Evolutionary conservation across 2,329 filamentous ascomycete species (phyloP).

Genomic region (Colletotrichum cuscutae): DNA sequence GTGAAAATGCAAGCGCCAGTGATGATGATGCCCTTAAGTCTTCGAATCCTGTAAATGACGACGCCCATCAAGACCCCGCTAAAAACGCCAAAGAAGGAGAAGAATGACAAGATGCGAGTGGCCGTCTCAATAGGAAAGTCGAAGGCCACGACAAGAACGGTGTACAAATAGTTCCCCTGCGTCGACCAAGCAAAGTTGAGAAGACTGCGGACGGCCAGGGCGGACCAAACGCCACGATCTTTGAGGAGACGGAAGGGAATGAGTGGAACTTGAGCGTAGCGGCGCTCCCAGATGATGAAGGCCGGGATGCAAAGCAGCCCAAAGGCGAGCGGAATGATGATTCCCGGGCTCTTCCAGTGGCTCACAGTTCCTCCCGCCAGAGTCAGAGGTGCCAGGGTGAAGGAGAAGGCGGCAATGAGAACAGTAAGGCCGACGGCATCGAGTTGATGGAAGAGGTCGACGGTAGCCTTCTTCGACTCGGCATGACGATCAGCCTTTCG

Average conservation of each 20-base stretch:
- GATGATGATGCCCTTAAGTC: conserved; percentile 68
- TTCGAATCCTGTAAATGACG: conserved; percentile 61
- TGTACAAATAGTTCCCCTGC: conserved; percentile 70
- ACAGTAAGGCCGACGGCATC: conserved; percentile 61
- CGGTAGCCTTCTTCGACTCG: conserved; percentile 43
- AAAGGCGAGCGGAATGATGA: conserved; percentile 61
- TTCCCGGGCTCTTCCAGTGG: conserved; percentile 61
- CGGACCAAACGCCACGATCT: conserved; percentile 70
- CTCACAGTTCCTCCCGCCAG: conserved; percentile 60
- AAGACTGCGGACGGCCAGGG: conserved; percentile 62
- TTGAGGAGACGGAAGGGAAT: conserved; percentile 67
- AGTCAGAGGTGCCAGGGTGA: conserved; percentile 63
- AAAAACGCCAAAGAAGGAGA: conserved; percentile 63
- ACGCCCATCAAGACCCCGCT: conserved; percentile 62
- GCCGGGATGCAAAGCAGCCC: conserved; percentile 59
- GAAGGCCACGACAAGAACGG: conserved; percentile 67
- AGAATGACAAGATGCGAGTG: conserved; percentile 67
- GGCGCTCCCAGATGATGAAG: conserved; percentile 65
- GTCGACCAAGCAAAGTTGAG: conserved; percentile 65
- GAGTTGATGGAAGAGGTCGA: conserved; percentile 65
- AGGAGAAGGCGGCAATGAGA: conserved; percentile 56
- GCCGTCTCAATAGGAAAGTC: conserved; percentile 64
- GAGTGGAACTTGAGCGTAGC: conserved; percentile 59
- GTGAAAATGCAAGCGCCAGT: conserved; percentile 65
- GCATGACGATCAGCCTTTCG: conserved; percentile 40